A percentile compares a stretch with the other conserved stretches of the same genome.
phyloP scores from a whole-genome alignment of 768 basidiomycete genomes.

The Ramaria sp. region DNA sequence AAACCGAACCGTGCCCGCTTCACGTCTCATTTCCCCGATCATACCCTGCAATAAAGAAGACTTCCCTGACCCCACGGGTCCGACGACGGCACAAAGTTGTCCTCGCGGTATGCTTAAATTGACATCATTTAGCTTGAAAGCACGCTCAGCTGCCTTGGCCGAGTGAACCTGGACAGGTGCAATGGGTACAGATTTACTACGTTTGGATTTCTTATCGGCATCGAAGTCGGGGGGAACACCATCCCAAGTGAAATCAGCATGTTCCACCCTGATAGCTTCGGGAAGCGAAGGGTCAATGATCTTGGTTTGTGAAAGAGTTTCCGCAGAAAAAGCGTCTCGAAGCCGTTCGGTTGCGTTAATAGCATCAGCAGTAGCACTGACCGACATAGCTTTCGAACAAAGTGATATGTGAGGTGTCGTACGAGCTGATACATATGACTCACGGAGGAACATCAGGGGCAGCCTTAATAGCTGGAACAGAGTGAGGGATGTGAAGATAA shows the following conservation, averaged over 20 bases:
- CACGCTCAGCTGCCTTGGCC: slow-evolving; percentile 19
- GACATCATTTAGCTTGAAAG: slow-evolving; percentile 56
- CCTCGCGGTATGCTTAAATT: slow-evolving; percentile 63
- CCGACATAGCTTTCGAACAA: slow-evolving; percentile 46
- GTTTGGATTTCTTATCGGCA: slow-evolving; percentile 22
- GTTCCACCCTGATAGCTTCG: slow-evolving; percentile 54
- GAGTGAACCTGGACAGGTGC: slow-evolving; percentile 10
- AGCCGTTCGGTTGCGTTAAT: slow-evolving; percentile 70
- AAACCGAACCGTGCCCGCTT: slow-evolving; percentile 53
- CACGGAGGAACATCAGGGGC: slow-evolving; percentile 65
- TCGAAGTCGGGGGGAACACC: slow-evolving; percentile 46
- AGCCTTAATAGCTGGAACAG: slow-evolving; percentile 76
- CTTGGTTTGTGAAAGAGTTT: slow-evolving; percentile 52
- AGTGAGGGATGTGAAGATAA: slow-evolving; percentile 76
- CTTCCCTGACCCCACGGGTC: slow-evolving; percentile 62
- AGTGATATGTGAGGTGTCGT: too few relatives aligned
- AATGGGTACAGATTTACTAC: slow-evolving; percentile 14
- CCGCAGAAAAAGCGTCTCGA: slow-evolving; percentile 74
- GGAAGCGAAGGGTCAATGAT: slow-evolving; percentile 42
- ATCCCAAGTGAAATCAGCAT: slow-evolving; percentile 84
- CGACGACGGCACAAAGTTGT: slow-evolving; percentile 75
- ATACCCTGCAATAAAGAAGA: slow-evolving; percentile 62
- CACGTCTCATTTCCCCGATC: slow-evolving; percentile 75
- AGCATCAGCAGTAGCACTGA: slow-evolving; percentile 79
- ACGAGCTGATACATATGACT: too few relatives aligned